Conservation (phyloP, 169 alveolate genomes). For the Plasmodium cynomolgi region DNA sequence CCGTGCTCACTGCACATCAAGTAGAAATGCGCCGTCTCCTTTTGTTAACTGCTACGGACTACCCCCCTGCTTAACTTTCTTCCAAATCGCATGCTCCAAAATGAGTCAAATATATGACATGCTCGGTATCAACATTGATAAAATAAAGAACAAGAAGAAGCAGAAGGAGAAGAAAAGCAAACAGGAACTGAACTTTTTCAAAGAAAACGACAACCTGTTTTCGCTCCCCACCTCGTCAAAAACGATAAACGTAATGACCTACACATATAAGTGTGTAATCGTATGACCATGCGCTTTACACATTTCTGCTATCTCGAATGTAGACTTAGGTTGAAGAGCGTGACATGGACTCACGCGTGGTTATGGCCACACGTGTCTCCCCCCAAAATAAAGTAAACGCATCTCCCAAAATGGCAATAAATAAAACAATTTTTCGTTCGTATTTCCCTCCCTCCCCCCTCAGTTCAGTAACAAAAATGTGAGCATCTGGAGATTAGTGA, state of each 20-base stretch:
- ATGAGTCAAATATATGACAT: constrained; percentile 74
- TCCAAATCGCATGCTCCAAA: constrained; percentile 4
- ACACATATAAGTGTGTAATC: background rate
- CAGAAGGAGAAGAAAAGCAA: constrained; percentile 71
- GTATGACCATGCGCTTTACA: background rate
- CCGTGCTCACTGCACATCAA: background rate
- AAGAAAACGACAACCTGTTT: constrained; percentile 61
- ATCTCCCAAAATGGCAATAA: background rate
- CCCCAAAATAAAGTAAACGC: background rate
- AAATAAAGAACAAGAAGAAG: constrained; percentile 60
- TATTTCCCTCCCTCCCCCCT: background rate
- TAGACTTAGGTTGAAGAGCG: background rate
- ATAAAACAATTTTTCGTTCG: background rate
- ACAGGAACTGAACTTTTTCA: constrained; percentile 42
- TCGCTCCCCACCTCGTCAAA: constrained; percentile 71
- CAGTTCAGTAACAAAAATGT: constrained; percentile 70
- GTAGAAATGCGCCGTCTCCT: background rate
- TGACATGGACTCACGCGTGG: background rate
- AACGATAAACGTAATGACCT: constrained; percentile 31
- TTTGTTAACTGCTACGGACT: background rate
- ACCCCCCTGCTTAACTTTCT: background rate
- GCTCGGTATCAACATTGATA: constrained; percentile 72
- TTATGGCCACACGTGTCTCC: background rate
- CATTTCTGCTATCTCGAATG: background rate
- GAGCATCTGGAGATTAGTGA: constrained; percentile 81